These are phyloP conservation scores for Falciphora oryzae DNA, from an alignment of 2,329 filamentous ascomycete species.

Conservation along the genomic window DNA sequence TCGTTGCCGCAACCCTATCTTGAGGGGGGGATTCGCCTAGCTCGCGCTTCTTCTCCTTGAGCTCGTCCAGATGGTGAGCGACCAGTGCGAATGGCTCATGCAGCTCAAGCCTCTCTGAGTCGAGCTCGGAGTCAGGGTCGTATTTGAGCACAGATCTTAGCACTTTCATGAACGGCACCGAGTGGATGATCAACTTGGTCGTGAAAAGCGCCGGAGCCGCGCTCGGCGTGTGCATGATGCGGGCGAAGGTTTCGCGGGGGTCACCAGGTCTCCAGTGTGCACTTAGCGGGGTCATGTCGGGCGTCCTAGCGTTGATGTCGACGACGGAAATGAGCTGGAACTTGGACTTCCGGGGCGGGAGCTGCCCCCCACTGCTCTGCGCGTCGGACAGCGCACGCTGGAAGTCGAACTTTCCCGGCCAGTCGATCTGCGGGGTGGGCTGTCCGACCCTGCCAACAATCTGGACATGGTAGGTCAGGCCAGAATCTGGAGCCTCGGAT, in stretches of 20 bases:
- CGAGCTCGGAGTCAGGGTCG: not conserved
- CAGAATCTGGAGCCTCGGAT: too few species aligned
- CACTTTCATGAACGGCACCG: not conserved
- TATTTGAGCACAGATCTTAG: not conserved
- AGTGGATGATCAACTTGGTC: not conserved
- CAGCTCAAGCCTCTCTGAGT: not conserved
- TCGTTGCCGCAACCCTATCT: not conserved
- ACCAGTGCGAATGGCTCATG: not conserved
- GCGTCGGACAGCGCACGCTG: too few species aligned
- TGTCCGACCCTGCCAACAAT: too few species aligned
- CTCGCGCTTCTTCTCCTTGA: not conserved
- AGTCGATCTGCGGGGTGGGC: too few species aligned
- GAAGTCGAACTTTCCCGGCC: too few species aligned
- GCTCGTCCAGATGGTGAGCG: not conserved
- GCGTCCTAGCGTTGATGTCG: too few species aligned
- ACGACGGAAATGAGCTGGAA: slow-evolving; percentile 1
- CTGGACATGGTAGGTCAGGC: too few species aligned
- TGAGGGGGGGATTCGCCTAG: not conserved
- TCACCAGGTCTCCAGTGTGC: too few species aligned
- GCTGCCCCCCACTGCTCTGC: too few species aligned
- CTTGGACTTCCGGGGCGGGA: not conserved
- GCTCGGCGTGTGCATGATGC: not conserved
- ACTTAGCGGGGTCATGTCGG: too few species aligned
- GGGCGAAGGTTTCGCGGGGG: too few species aligned
- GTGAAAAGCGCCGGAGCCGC: not conserved